A percentile compares a stretch with the other conserved stretches of the same genome.
These are phyloP conservation scores for Thalassiosira exigua DNA, from an alignment of 352 stramenopile genomes.

Conservation along the genomic window DNA sequence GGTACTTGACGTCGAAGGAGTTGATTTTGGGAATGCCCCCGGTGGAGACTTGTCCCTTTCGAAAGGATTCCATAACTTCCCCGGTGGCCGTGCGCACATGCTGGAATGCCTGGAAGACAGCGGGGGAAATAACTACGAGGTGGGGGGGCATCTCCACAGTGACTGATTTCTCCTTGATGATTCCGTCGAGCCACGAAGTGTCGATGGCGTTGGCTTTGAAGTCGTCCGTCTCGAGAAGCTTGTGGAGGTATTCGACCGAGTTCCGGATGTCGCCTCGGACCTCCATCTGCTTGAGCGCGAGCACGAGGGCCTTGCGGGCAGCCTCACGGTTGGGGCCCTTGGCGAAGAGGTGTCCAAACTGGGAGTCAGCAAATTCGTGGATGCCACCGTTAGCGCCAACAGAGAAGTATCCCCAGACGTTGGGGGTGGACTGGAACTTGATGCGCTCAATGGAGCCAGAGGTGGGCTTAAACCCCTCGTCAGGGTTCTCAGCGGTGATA, in stretches of 20 bases:
- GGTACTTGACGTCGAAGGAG: conserved; percentile 93
- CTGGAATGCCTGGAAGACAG: conserved; percentile 83
- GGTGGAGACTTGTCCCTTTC: conserved; percentile 83
- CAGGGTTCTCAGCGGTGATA: conserved; percentile 99
- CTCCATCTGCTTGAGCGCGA: conserved; percentile 98
- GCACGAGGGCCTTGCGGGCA: conserved; percentile 97
- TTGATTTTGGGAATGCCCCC: conserved; percentile 78
- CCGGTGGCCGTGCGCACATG: conserved; percentile 72
- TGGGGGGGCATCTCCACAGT: conserved; percentile 78
- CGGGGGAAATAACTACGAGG: conserved; percentile 80
- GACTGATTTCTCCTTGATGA: conserved; percentile 93
- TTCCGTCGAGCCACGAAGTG: conserved; percentile 98
- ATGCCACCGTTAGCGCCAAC: conserved; percentile 98
- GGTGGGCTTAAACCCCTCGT: conserved; percentile 99
- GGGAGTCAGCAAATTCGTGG: conserved; percentile 99
- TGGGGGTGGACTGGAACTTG: conserved; percentile 98
- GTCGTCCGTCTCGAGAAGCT: conserved; percentile 98
- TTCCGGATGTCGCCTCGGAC: conserved; percentile 99
- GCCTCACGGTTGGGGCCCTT: conserved; percentile 96
- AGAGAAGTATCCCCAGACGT: conserved; percentile 99
- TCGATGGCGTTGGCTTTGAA: conserved; percentile 99
- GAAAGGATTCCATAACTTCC: conserved; percentile 77
- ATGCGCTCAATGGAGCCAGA: conserved; percentile 97
- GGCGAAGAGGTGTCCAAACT: conserved; percentile 99
- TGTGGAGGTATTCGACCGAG: conserved; percentile 99